Base-by-base conservation (phyloP, 208 protist species). In the Crithidia sp. region DNA sequence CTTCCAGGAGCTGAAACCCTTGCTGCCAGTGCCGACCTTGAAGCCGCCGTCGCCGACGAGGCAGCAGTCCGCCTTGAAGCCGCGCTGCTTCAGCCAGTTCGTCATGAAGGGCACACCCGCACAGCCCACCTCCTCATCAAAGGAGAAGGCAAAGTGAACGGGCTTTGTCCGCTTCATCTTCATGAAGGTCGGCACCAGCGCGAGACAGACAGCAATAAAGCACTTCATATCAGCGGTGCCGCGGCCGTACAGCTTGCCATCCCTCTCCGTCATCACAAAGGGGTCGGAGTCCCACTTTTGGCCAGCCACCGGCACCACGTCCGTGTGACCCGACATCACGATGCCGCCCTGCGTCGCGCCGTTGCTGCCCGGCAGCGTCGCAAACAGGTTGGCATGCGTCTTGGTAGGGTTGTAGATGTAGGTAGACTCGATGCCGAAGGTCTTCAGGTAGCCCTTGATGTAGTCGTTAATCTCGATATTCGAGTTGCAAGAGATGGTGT, bases 181-280 rank as follows among this genome's bases (percentile, higher is more conserved):
- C 61, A 81, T 76, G 19, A 83, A 74, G 53, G 73, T 69, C n/a
- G 82, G 82, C 9, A 53, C 68, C 39, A 85, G 67, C 2, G 85
- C 64, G 28, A 93, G 60, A 41, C 62, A 75, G 4, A 93, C 76
- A 2, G 88, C 85, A 43, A 90, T 55, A 62, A 90, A 88, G 44
- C 78, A 79, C 62, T 90, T 90, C 88, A 89, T 89, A 53, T 93
- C 82, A n/a, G 68, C 64, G 12, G 85, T 73, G 43, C 83, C 88
- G 19, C 85, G 81, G 7, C 85, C 85, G 69, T 85, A 90, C 52
- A 90, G 67, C 67, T 82, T 87, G 50, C 78, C 85, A 40, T 83
- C 81, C 61, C 47, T 65, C 68, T 92, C 87, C 14, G 74, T 81
- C 70, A 90, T 56, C 47, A 56, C 71, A 43, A 90, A 90, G 5